phyloP scores from a whole-genome alignment of 805 yeast species.

The Ogataea corticis region DNA sequence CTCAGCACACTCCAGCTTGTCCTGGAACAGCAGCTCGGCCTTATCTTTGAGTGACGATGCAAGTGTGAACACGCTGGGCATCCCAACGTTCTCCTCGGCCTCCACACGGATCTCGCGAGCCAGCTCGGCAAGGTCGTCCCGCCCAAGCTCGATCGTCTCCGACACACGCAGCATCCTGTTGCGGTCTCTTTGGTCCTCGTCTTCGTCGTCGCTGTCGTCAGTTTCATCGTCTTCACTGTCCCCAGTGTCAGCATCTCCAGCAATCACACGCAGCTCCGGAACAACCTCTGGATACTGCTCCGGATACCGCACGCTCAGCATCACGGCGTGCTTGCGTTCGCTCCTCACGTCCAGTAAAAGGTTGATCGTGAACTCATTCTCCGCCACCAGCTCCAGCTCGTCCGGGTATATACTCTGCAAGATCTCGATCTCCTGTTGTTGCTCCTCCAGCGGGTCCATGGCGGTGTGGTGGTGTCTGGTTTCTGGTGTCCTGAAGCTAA shows the following conservation, averaged over 20 bases:
- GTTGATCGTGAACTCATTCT: slow-evolving; percentile 54
- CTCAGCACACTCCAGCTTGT: slow-evolving; percentile 56
- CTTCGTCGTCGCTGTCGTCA: slow-evolving; percentile 50
- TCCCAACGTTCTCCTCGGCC: slow-evolving; percentile 80
- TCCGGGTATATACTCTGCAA: slow-evolving; percentile 92
- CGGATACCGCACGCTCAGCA: slow-evolving; percentile 69
- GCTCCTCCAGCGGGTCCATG: slow-evolving; percentile 84
- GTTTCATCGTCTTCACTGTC: slow-evolving; percentile 41
- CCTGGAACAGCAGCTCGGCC: slow-evolving; percentile 67
- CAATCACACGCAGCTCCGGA: slow-evolving; percentile 53
- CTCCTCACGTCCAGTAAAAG: slow-evolving; percentile 70
- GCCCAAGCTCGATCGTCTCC: slow-evolving; percentile 57
- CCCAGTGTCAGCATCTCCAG: slow-evolving; percentile 35
- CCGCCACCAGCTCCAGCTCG: slow-evolving; percentile 57
- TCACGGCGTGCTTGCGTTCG: slow-evolving; percentile 54
- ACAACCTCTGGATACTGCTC: slow-evolving; percentile 78
- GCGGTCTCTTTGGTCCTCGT: slow-evolving; percentile 37
- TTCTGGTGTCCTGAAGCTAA: no score
- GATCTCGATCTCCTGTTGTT: slow-evolving; percentile 85
- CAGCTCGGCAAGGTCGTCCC: slow-evolving; percentile 45
- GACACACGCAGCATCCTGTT: slow-evolving; percentile 47
- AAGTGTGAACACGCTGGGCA: slow-evolving; percentile 87
- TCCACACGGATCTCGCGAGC: slow-evolving; percentile 48
- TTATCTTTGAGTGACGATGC: slow-evolving; percentile 76
- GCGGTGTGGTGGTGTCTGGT: not conserved